Evolutionary conservation across 163 green algal genomes (phyloP), one percentile per base, ranked within the genome.

Genomic region (Scenedesmus sp.): DNA sequence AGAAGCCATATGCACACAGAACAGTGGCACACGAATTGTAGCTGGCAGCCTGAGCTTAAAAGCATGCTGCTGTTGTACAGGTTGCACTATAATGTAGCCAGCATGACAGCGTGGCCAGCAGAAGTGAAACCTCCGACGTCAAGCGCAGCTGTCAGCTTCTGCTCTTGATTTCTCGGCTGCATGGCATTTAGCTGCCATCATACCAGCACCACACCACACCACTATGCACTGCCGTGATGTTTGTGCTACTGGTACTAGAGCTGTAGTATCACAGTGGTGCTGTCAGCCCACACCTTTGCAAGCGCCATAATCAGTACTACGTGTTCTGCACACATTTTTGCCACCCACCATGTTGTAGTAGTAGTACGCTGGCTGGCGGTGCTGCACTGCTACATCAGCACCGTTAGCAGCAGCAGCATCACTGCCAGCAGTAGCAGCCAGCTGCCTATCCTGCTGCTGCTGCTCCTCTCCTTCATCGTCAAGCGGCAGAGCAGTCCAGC

Each of bases 261-360:
- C 34, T 46, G 34, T 46, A 46, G 34, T 46, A 46, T 46, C 34
- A 46, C 34, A 46, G 34, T 46, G 34, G 34, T 46, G 34, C 34
- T 46, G 0, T 46, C 34, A 46, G 34, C 34, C 34, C 34, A 46
- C 34, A 46, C 34, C 34, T 46, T 46, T 46, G 34, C 34, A 46
- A 46, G 34, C 34, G 34, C 34, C 34, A 46, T 46, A 46, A 46
- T 46, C 34, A 46, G 34, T 46, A 46, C 34, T 46, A 46, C 34
- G 34, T 46, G 34, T 46, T 46, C 34, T 46, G 34, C 34, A 46
- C 34, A 1, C 0, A 56, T 16, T 0, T 59, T 79, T 56, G 13
- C 56, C 59, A 79, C 84, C 16, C 59, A 88, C 84, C 84, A 64
- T 77, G 64, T 89, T 89, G 84, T 89, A 89, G 26, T 82, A 89